phyloP scores from a whole-genome alignment of 2,329 filamentous ascomycete species.

The Didymella keratinophila region DNA sequence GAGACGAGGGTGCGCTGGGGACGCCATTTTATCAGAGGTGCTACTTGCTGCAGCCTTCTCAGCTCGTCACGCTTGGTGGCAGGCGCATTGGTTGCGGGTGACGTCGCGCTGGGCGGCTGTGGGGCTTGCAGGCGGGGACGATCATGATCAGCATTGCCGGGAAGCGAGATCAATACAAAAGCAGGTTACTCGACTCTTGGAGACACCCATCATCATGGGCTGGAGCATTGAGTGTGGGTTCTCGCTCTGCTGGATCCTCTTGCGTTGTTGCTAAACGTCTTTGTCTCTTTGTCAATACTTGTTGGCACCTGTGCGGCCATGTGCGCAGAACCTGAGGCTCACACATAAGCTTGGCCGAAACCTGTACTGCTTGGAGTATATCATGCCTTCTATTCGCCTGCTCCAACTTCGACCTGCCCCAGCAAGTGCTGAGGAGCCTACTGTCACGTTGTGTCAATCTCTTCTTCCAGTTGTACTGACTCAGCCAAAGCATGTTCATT shows the following conservation, averaged over 20 bases:
- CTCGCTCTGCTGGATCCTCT: background rate
- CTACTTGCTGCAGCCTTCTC: constrained; percentile 30
- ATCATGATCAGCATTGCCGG: constrained; percentile 21
- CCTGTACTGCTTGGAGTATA: constrained; percentile 1
- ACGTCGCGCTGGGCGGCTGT: constrained; percentile 26
- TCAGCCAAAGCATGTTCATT: background rate
- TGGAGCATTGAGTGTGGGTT: background rate
- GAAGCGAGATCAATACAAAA: constrained; percentile 19
- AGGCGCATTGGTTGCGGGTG: constrained; percentile 17
- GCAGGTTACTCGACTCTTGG: constrained; percentile 2
- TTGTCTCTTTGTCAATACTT: background rate
- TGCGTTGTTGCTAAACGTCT: background rate
- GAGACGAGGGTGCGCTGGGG: constrained; percentile 33
- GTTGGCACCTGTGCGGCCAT: background rate
- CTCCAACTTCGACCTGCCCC: background rate
- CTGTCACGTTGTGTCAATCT: background rate
- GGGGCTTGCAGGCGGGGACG: constrained; percentile 19
- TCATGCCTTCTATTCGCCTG: constrained; percentile 6
- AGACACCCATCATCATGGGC: background rate
- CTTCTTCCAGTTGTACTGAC: background rate
- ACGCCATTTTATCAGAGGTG: constrained; percentile 26
- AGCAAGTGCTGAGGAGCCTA: background rate
- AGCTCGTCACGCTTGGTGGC: constrained; percentile 22
- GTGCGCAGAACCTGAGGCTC: background rate
- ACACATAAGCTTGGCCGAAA: background rate